Conservation (phyloP, 257 asterid genomes). For the Solanum pinnatisectum region DNA sequence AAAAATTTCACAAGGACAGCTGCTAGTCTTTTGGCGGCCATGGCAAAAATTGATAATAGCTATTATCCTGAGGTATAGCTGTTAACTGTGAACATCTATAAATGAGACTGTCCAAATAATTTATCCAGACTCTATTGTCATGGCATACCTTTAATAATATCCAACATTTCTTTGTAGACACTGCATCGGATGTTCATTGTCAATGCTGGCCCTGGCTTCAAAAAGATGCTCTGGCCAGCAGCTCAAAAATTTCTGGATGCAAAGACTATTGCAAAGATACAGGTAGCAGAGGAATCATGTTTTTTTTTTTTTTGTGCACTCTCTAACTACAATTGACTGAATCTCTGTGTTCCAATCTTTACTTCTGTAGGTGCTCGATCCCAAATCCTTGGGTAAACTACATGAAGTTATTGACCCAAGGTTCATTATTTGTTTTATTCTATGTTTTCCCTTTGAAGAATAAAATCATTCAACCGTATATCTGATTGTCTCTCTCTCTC, state of each 20-base stretch:
- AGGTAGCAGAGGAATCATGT: slow-evolving; percentile 28
- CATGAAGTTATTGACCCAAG: slow-evolving; percentile 71
- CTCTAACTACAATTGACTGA: neutral
- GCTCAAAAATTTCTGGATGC: slow-evolving; percentile 81
- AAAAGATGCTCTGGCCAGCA: slow-evolving; percentile 93
- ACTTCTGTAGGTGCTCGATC: slow-evolving; percentile 58
- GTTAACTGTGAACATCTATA: neutral
- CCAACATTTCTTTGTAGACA: slow-evolving; percentile 43
- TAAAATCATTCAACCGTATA: slow-evolving; percentile 2
- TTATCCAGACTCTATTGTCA: neutral
- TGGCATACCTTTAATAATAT: neutral
- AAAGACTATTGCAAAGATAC: slow-evolving; percentile 69
- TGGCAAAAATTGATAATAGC: slow-evolving; percentile 67
- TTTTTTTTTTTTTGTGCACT: neutral
- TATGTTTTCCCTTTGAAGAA: neutral
- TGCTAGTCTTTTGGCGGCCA: slow-evolving; percentile 64
- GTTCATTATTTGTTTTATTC: slow-evolving; percentile 20
- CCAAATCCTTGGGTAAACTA: slow-evolving; percentile 69
- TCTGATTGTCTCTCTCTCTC: neutral
- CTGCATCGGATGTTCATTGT: slow-evolving; percentile 81
- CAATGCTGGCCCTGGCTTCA: slow-evolving; percentile 91
- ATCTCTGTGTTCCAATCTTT: neutral
- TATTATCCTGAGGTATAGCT: slow-evolving; percentile 85
- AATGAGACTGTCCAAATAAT: neutral
- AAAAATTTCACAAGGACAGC: slow-evolving; percentile 74